Evolutionary conservation across 768 basidiomycete genomes (phyloP).

Genomic region (Agaricus subrufescens): DNA sequence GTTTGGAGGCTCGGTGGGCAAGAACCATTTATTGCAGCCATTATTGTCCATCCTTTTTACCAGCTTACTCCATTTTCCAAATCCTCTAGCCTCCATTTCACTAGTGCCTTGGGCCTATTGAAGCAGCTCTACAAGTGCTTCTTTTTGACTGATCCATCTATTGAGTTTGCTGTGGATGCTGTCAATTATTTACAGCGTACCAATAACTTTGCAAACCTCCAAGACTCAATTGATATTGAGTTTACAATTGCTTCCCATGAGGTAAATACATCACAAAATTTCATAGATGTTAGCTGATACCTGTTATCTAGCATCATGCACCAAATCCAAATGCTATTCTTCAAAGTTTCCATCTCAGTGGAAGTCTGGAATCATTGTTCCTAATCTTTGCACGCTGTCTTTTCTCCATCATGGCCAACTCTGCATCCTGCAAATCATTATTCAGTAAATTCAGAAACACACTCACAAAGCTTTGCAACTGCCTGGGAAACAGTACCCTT

Average conservation of each 20-base stretch:
- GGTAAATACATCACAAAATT: not conserved
- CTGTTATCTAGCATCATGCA: not conserved
- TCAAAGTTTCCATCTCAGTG: slow-evolving; percentile 15
- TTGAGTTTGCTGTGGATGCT: not conserved
- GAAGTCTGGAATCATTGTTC: slow-evolving; percentile 14
- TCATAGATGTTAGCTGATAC: not conserved
- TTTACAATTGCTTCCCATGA: not conserved
- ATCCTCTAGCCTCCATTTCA: not conserved
- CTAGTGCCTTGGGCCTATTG: slow-evolving; percentile 4
- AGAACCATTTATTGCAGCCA: slow-evolving; percentile 13
- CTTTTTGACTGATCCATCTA: not conserved
- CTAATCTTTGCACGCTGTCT: slow-evolving; percentile 19
- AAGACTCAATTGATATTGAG: not conserved
- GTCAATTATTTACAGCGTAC: not conserved
- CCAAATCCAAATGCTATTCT: slow-evolving; percentile 15
- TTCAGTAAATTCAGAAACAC: slow-evolving; percentile 24
- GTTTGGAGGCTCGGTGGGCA: slow-evolving; percentile 14
- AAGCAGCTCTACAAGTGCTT: not conserved
- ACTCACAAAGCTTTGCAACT: slow-evolving; percentile 17
- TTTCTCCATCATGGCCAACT: slow-evolving; percentile 21
- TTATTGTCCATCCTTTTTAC: slow-evolving; percentile 13
- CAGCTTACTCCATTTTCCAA: not conserved
- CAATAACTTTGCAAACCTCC: not conserved
- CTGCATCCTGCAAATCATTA: slow-evolving; percentile 23
- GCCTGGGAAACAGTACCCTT: not conserved